Conservation (phyloP, 2,329 filamentous ascomycete species). For the Fusarium sp. region DNA sequence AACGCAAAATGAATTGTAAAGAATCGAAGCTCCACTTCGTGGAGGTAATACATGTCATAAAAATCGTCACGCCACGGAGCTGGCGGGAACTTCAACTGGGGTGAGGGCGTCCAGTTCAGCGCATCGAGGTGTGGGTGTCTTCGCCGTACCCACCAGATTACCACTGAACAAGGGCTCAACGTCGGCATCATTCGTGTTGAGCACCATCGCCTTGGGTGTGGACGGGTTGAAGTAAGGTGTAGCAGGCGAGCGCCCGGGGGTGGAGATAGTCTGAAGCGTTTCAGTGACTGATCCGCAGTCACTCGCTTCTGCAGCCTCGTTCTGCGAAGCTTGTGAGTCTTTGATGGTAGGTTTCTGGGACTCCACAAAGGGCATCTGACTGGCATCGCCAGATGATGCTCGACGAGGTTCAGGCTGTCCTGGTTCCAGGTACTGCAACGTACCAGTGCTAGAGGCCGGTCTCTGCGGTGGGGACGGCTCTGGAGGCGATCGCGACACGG, state of each 20-base stretch:
- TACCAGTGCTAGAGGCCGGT: neutral
- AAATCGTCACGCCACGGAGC: slow-evolving; percentile 3
- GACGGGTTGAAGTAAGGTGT: slow-evolving; percentile 42
- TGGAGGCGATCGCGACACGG: neutral
- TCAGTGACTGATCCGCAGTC: slow-evolving; percentile 23
- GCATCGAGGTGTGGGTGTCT: slow-evolving; percentile 2
- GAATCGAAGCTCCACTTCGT: neutral
- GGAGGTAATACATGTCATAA: neutral
- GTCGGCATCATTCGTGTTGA: slow-evolving; percentile 11
- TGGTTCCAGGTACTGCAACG: neutral
- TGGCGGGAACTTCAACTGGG: neutral
- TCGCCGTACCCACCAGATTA: neutral
- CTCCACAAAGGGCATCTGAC: neutral
- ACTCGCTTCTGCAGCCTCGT: slow-evolving; percentile 33
- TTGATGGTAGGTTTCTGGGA: neutral
- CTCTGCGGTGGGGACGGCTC: neutral
- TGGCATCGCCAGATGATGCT: slow-evolving; percentile 7
- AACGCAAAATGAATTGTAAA: neutral
- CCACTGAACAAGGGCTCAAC: slow-evolving; percentile 8
- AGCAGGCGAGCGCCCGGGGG: slow-evolving; percentile 30
- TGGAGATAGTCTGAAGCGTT: slow-evolving; percentile 24
- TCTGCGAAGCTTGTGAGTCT: neutral
- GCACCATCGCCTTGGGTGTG: slow-evolving; percentile 47
- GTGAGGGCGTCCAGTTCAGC: neutral
- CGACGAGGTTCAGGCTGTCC: neutral